A percentile compares a stretch with the other conserved stretches of the same genome.
phyloP scores from a whole-genome alignment of 108 stramenopile genomes.

The Aurantiochytrium sp. region DNA sequence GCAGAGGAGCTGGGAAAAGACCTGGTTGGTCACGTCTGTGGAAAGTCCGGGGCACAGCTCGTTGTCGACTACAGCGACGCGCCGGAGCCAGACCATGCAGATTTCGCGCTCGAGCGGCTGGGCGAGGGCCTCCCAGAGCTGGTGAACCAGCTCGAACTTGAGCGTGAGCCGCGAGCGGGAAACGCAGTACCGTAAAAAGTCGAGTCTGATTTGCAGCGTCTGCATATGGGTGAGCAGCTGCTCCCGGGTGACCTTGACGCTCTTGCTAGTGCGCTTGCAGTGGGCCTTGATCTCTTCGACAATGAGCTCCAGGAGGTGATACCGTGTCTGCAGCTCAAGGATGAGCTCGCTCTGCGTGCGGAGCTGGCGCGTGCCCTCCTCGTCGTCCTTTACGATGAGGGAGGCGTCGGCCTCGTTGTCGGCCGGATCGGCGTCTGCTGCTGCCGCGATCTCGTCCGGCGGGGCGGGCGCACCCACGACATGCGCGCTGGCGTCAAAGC shows the following conservation, averaged over 20 bases:
- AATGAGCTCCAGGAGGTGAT: background rate
- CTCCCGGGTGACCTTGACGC: background rate
- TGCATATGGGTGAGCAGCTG: slow-evolving; percentile 8
- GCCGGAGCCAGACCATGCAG: slow-evolving; percentile 19
- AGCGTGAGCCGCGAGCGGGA: slow-evolving; percentile 12
- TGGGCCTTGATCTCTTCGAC: slow-evolving; percentile 21
- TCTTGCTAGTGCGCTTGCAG: background rate
- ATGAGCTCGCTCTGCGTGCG: background rate
- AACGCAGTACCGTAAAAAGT: background rate
- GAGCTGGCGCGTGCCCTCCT: background rate
- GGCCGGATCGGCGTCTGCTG: background rate
- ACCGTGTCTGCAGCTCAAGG: background rate
- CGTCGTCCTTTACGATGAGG: background rate
- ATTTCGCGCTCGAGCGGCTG: slow-evolving; percentile 17
- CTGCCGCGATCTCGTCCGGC: background rate
- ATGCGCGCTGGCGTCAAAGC: background rate
- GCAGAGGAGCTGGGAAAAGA: slow-evolving; percentile 20
- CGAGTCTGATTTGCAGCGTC: background rate
- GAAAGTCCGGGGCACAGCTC: background rate
- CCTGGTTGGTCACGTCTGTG: background rate
- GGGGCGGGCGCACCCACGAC: background rate
- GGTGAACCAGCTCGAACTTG: slow-evolving; percentile 16
- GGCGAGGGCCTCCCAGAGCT: slow-evolving; percentile 4
- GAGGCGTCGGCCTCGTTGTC: background rate
- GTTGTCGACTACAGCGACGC: background rate